These are phyloP conservation scores for Claviceps sp. DNA, from an alignment of 2,329 filamentous ascomycete species.

Conservation along the genomic window DNA sequence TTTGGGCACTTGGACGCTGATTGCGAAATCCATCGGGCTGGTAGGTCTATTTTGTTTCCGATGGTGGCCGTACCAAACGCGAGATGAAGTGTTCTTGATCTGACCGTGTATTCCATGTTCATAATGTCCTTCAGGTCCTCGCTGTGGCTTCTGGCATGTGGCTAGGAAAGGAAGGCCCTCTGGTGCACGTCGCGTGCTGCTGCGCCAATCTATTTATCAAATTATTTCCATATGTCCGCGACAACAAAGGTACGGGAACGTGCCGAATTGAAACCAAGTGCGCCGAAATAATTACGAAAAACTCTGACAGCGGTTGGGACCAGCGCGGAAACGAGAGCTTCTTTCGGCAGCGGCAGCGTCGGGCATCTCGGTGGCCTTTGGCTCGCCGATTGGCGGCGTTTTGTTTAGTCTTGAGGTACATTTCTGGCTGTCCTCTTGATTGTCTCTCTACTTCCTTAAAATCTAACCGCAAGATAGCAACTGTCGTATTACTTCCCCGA, in stretches of 20 bases:
- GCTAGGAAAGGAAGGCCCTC: slow-evolving; percentile 88
- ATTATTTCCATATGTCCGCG: slow-evolving; percentile 62
- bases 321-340: slow-evolving; percentile 84
- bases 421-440: neutral
- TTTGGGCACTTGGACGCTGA: slow-evolving; percentile 73
- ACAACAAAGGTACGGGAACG: slow-evolving; percentile 61
- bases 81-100: neutral
- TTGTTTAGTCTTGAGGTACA: slow-evolving; percentile 81
- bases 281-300: neutral
- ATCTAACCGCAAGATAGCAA: slow-evolving; percentile 37
- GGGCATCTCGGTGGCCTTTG: slow-evolving; percentile 88
- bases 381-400: slow-evolving; percentile 85
- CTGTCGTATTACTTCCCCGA: slow-evolving; percentile 96
- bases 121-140: slow-evolving; percentile 46
- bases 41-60: slow-evolving; percentile 31
- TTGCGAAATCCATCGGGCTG: slow-evolving; percentile 80
- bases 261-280: neutral
- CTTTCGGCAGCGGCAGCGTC: slow-evolving; percentile 85
- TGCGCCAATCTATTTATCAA: slow-evolving; percentile 93
- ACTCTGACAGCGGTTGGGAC: neutral
- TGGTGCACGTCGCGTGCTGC: slow-evolving; percentile 94
- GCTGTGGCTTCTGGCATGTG: slow-evolving; percentile 90
- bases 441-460: neutral
- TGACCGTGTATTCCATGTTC: neutral
- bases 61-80: neutral